Evolutionary conservation across 2,329 filamentous ascomycete genomes (phyloP), one percentile per base, ranked within the genome.

Genomic region (Furcasterigmium furcatum): DNA sequence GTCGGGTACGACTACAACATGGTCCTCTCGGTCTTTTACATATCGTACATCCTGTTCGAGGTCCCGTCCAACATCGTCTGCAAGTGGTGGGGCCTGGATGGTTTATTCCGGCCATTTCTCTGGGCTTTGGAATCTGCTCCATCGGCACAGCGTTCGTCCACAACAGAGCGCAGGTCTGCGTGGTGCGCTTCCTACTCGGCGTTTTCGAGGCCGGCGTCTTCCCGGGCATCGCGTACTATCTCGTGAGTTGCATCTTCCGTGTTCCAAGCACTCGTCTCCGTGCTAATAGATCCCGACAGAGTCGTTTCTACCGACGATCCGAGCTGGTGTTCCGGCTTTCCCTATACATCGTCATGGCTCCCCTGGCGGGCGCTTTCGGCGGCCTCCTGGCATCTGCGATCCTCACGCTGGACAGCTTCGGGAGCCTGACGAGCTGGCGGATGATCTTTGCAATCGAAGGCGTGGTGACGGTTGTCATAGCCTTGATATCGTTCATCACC

Each of bases 381-480:
- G 71, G 70, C 48, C 44, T 78, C 2, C 61, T 79, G 2, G 74
- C 76, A 2, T 76, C 70, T 41, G 70, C 59, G 3, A 76, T 78
- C 43, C 64, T 87, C 6, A 79, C 68, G 0, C 70, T 88, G 4
- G 62, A 74, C 21, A 58, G 68, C 38, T 76, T 85, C 44, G 83
- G 81, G 9, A 59, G 68, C 3, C 64, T 86, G 0, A 66, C 64
- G 16, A 65, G 61, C 5, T 88, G 84, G 85, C 68, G 83, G 4
- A 85, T 86, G 82, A 85, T 88, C 42, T 88, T 87, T 46, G 76
- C 73, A 7, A n/a, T n/a, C n/a, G n/a, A n/a, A n/a, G n/a, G n/a
- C n/a, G n/a, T n/a, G n/a, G n/a, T n/a, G n/a, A n/a, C n/a, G n/a
- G n/a, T n/a, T n/a, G n/a, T n/a, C n/a, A n/a, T 55, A 0, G 72